phyloP scores from a whole-genome alignment of 164 flowering plant species.

The grape (Vitis vinifera) region ASM3070453v1 NC_081814.1:7255501-7256000 shows the following conservation, averaged over 20 bases:
- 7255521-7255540: conserved; percentile 38
- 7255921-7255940: conserved; percentile 23
- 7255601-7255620: conserved; percentile 43
- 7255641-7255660: background rate
- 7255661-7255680: conserved; percentile 7
- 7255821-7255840: background rate
- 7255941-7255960: conserved; percentile 34
- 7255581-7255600: conserved; percentile 38
- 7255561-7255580: conserved; percentile 52
- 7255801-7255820: background rate
- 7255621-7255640: background rate
- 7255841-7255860: conserved; percentile 1
- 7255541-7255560: conserved; percentile 20
- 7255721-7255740: conserved; percentile 38
- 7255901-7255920: conserved; percentile 15
- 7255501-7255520: background rate
- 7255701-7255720: conserved; percentile 20
- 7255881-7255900: conserved; percentile 13
- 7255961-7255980: conserved; percentile 37
- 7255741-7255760: conserved; percentile 5
- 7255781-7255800: background rate
- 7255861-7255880: conserved; percentile 31
- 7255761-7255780: background rate
- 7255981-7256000: conserved; percentile 66
- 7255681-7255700: conserved; percentile 36